A percentile compares a stretch with the other conserved stretches of the same genome.
Conservation (phyloP, 129 eudicot genomes). For the Lactuca sativa region DNA sequence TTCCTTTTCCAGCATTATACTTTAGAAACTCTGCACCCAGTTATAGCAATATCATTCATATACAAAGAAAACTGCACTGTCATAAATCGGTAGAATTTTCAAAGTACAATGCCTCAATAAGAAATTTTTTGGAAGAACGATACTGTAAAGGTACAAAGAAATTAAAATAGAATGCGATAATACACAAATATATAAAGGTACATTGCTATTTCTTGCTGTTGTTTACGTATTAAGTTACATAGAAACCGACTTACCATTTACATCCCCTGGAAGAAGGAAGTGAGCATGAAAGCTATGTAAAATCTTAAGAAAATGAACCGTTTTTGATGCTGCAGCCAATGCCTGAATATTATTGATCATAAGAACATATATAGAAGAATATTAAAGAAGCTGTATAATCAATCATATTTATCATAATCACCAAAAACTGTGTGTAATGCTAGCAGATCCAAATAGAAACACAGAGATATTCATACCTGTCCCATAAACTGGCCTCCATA, state of each 20-base stretch:
- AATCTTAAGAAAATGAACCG: conserved; percentile 79
- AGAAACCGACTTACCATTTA: conserved; percentile 57
- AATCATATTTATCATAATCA: conserved; percentile 1
- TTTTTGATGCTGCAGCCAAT: conserved; percentile 90
- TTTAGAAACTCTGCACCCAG: neutral
- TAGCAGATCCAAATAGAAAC: neutral
- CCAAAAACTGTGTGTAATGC: neutral
- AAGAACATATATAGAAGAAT: conserved; percentile 4
- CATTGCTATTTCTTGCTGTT: neutral
- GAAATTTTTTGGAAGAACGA: too few species aligned
- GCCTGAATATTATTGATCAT: conserved; percentile 58
- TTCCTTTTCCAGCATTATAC: neutral
- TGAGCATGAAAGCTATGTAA: conserved; percentile 93
- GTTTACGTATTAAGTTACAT: neutral
- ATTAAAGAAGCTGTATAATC: neutral
- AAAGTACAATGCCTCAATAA: neutral
- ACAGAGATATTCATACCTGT: conserved; percentile 54
- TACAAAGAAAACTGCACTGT: too few species aligned
- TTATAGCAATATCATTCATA: too few species aligned
- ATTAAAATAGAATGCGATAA: neutral
- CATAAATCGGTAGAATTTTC: neutral
- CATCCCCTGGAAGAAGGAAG: conserved; percentile 85
- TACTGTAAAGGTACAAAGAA: too few species aligned
- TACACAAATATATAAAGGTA: neutral
- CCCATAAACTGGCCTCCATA: conserved; percentile 98